Base-by-base conservation (phyloP, 768 basidiomycete genomes). In the Chiua virens region DNA sequence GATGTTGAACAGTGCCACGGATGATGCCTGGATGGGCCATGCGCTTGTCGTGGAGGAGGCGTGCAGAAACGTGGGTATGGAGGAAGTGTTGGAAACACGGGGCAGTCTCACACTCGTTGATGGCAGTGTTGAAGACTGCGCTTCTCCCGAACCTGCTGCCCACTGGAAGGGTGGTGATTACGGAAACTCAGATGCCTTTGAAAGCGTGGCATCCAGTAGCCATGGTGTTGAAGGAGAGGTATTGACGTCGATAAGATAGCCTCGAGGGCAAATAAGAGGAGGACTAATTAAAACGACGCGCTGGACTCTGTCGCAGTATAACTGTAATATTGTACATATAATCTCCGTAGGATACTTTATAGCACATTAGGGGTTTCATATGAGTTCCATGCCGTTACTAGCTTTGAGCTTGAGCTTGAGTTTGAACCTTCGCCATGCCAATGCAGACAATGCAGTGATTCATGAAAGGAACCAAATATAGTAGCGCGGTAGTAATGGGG, bases 1-100 rank as follows among this genome's bases (percentile, higher is more conserved):
- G 56, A 65, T 65, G 63, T 21, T 66, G 21, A 56, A 64, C 22
- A 58, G 56, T 5, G 61, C 56, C 10, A 47, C 39, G 41, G 58
- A 66, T 22, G 64, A 66, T 41, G 18, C 52, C 10, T 61, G 58
- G 55, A 7, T 40, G 9, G 43, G 49, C 1, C 63, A 34, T 35
- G 21, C 36, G 8, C 20, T 60, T 4, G 58, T 44, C 37, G 9
- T 65, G n/a, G 64, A 45, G 45, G 43, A 47, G 5, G 40, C 42
- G 30, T 45, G 42, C 44, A 54, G 34, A 8, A 20, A 38, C 2
- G 15, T 45, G 23, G 27, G 42, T 8, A 14, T 34, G 11, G 53
- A 36, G 14, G 54, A 32, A 28, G 9, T 10, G 4, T 13, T 28
- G 23, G 46, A 51, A 48, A 32, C 22, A n/a, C 27, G 23, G 36